Percentiles rank a stretch among this genome's conserved stretches.
Conservation (phyloP, 768 basidiomycete species). For the Rubroboletus pulcherrimus region DNA sequence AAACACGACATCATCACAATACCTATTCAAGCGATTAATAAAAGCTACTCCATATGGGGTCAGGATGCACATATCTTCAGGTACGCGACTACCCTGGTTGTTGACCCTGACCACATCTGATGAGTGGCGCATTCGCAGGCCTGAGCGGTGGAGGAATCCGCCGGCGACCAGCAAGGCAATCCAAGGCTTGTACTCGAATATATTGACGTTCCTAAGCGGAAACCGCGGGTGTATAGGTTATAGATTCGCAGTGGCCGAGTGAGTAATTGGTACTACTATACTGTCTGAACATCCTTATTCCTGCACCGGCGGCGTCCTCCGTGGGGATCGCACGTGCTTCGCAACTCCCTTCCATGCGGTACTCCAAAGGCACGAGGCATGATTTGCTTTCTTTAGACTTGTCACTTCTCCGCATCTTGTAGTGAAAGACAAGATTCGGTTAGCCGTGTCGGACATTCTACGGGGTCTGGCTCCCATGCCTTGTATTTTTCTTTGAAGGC, state of each 20-base stretch:
- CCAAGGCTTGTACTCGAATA: slow-evolving; percentile 52
- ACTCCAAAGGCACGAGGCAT: slow-evolving; percentile 8
- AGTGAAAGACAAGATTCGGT: slow-evolving; percentile 2
- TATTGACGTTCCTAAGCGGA: slow-evolving; percentile 55
- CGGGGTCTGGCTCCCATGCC: neutral
- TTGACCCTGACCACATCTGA: slow-evolving; percentile 23
- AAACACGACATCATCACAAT: slow-evolving; percentile 57
- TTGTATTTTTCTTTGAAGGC: neutral
- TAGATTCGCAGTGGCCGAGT: slow-evolving; percentile 59
- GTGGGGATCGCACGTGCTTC: slow-evolving; percentile 7
- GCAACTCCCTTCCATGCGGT: slow-evolving; percentile 4
- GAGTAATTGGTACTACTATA: slow-evolving; percentile 26
- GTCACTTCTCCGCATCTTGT: slow-evolving; percentile 10
- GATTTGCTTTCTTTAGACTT: slow-evolving; percentile 24
- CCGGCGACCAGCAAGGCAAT: slow-evolving; percentile 36
- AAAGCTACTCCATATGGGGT: slow-evolving; percentile 55
- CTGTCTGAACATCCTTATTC: slow-evolving; percentile 5
- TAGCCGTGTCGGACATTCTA: slow-evolving; percentile 1
- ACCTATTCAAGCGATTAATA: slow-evolving; percentile 59
- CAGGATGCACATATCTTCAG: slow-evolving; percentile 60
- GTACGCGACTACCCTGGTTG: slow-evolving; percentile 32
- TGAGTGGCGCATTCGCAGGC: slow-evolving; percentile 33
- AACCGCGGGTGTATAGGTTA: slow-evolving; percentile 61
- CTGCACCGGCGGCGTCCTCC: slow-evolving; percentile 3
- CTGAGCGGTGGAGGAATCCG: slow-evolving; percentile 49